These are phyloP conservation scores for Bipolaris sorokiniana DNA, from an alignment of 2,329 filamentous ascomycete genomes.

Conservation along the genomic window DNA sequence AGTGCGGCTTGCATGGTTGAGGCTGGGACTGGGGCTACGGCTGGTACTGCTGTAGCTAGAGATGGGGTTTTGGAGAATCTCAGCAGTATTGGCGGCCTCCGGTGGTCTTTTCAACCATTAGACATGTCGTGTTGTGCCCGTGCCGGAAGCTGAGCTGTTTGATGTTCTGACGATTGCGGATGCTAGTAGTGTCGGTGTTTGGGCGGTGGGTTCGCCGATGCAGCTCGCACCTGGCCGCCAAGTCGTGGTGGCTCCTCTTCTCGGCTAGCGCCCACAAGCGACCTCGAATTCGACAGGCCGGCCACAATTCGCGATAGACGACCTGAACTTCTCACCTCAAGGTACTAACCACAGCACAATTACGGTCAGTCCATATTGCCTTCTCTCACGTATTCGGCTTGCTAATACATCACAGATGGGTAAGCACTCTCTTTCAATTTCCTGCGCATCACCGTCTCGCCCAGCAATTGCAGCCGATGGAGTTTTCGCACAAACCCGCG, in stretches of 20 bases:
- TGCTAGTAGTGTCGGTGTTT: conserved; percentile 30
- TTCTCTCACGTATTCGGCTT: conserved; percentile 4
- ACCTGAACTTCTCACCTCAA: conserved; percentile 41
- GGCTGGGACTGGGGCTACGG: conserved; percentile 1
- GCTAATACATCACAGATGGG: conserved; percentile 62
- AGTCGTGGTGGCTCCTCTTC: conserved; percentile 16
- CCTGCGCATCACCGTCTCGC: conserved; percentile 25
- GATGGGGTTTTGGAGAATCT: conserved; percentile 9
- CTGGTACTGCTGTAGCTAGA: neutral
- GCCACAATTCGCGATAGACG: conserved; percentile 24
- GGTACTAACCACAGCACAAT: conserved; percentile 57
- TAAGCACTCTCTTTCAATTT: conserved; percentile 54
- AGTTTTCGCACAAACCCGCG: conserved; percentile 27
- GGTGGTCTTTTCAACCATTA: conserved; percentile 3
- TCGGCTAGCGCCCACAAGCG: conserved; percentile 34
- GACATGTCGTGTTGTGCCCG: conserved; percentile 1
- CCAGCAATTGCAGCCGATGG: conserved; percentile 45
- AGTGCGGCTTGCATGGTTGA: conserved; percentile 73
- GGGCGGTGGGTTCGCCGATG: conserved; percentile 30
- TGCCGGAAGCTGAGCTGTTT: neutral
- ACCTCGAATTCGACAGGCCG: conserved; percentile 24
- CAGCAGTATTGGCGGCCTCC: conserved; percentile 12
- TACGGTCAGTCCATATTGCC: conserved; percentile 55
- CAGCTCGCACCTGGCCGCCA: conserved; percentile 14
- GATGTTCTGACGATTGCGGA: conserved; percentile 1